phyloP scores from a whole-genome alignment of 1,139 yeast species.

The Zygosaccharomyces sapae region DNA sequence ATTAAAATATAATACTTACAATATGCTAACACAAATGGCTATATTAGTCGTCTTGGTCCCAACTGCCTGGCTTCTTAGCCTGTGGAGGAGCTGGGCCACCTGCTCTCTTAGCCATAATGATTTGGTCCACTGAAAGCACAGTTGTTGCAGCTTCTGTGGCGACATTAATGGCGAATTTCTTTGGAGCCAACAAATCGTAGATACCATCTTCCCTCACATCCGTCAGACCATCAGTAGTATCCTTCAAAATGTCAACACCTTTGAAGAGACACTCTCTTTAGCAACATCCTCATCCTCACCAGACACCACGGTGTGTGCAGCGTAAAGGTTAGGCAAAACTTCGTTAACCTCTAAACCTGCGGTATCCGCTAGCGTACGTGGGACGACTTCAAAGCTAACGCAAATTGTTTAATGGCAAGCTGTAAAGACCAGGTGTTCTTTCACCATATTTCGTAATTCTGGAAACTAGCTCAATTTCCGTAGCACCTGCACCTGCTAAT shows the following conservation, averaged over 20 bases:
- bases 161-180: slow-evolving; percentile 80
- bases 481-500: slow-evolving; percentile 95
- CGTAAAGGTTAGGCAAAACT: slow-evolving; percentile 78
- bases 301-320: slow-evolving; percentile 56
- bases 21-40: slow-evolving; percentile 2
- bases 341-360: slow-evolving; percentile 91
- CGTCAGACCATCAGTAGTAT: slow-evolving; percentile 59
- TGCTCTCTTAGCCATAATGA: slow-evolving; percentile 80
- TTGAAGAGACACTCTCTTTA: slow-evolving; percentile 42
- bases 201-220: slow-evolving; percentile 69
- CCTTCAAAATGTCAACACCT: slow-evolving; percentile 75
- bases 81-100: slow-evolving; percentile 87
- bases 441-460: slow-evolving; percentile 82
- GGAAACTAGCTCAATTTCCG: slow-evolving; percentile 85
- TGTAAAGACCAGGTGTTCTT: slow-evolving; percentile 86
- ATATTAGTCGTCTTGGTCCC: slow-evolving; percentile 86
- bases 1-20: background rate
- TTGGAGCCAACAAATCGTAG: slow-evolving; percentile 74
- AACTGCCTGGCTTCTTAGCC: slow-evolving; percentile 86
- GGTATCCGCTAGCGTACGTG: slow-evolving; percentile 89
- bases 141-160: slow-evolving; percentile 97
- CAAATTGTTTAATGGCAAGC: slow-evolving; percentile 89
- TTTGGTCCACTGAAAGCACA: slow-evolving; percentile 74
- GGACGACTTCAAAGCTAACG: slow-evolving; percentile 93
- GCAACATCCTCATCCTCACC: slow-evolving; percentile 24